Conservation (phyloP, 192 early-diverging fungal species). For the Backusella sp. region DNA sequence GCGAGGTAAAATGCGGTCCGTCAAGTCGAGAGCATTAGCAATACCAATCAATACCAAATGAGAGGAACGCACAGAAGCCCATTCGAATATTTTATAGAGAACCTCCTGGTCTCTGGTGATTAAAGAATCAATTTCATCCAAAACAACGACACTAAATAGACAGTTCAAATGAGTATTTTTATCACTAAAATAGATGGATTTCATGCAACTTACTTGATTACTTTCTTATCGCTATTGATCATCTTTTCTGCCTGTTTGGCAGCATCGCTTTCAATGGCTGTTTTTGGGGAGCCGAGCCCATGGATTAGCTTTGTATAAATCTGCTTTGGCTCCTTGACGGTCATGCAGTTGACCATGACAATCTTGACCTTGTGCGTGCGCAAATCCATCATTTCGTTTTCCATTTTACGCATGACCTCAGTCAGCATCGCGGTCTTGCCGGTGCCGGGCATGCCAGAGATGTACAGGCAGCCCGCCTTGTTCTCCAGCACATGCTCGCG, state of each 20-base stretch:
- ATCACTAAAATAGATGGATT: background rate
- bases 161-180: background rate
- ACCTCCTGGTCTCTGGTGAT: slow-evolving; percentile 78
- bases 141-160: slow-evolving; percentile 63
- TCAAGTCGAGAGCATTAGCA: slow-evolving; percentile 92
- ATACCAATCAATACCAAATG: slow-evolving; percentile 84
- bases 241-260: slow-evolving; percentile 54
- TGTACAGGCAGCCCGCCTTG: slow-evolving; percentile 72
- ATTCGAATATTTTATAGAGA: slow-evolving; percentile 87
- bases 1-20: slow-evolving; percentile 85
- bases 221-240: slow-evolving; percentile 46
- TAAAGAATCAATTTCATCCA: slow-evolving; percentile 94
- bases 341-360: slow-evolving; percentile 86
- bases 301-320: slow-evolving; percentile 68
- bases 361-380: slow-evolving; percentile 53
- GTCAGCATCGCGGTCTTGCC: slow-evolving; percentile 89
- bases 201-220: slow-evolving; percentile 48
- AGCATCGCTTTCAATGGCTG: slow-evolving; percentile 44
- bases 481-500: slow-evolving; percentile 44
- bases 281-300: slow-evolving; percentile 41
- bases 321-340: slow-evolving; percentile 63
- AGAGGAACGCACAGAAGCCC: slow-evolving; percentile 59
- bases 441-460: slow-evolving; percentile 90
- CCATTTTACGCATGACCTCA: slow-evolving; percentile 50
- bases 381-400: slow-evolving; percentile 27